phyloP scores from a whole-genome alignment of 1,284 basidiomycete species.

The Ganoderma lucidum region DNA sequence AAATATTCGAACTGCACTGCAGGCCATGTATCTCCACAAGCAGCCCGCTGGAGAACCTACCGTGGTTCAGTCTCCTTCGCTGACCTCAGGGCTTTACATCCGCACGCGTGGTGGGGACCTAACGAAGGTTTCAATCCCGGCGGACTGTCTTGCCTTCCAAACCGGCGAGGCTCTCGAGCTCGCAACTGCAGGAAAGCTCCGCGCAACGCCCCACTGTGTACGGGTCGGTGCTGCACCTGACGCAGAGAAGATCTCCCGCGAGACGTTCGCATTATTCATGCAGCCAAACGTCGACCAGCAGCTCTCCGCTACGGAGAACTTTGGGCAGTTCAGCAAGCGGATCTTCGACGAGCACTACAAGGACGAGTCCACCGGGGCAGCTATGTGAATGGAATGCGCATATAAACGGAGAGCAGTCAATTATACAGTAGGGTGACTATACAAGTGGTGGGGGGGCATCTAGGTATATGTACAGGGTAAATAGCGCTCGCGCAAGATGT shows the following conservation, averaged over 20 bases:
- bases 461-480: constrained; percentile 16
- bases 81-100: constrained; percentile 88
- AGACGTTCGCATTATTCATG: constrained; percentile 92
- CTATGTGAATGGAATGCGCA: constrained; percentile 30
- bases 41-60: constrained; percentile 49
- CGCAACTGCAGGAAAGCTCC: constrained; percentile 77
- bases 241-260: constrained; percentile 69
- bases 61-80: constrained; percentile 71
- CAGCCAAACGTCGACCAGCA: constrained; percentile 86
- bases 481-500: neutral
- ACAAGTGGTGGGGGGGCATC: constrained; percentile 15
- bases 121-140: constrained; percentile 85
- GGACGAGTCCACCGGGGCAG: constrained; percentile 32
- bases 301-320: constrained; percentile 76
- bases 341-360: constrained; percentile 85
- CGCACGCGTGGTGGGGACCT: constrained; percentile 79
- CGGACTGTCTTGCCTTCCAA: constrained; percentile 87
- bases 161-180: constrained; percentile 93
- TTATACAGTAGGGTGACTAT: constrained; percentile 20
- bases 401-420: constrained; percentile 3
- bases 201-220: constrained; percentile 93
- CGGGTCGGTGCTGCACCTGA: constrained; percentile 63
- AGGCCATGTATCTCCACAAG: constrained; percentile 83
- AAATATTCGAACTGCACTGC: neutral
- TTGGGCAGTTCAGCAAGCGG: constrained; percentile 88